Base-by-base conservation (phyloP, 345 rosid genomes). In the Turnera subulata region DNA sequence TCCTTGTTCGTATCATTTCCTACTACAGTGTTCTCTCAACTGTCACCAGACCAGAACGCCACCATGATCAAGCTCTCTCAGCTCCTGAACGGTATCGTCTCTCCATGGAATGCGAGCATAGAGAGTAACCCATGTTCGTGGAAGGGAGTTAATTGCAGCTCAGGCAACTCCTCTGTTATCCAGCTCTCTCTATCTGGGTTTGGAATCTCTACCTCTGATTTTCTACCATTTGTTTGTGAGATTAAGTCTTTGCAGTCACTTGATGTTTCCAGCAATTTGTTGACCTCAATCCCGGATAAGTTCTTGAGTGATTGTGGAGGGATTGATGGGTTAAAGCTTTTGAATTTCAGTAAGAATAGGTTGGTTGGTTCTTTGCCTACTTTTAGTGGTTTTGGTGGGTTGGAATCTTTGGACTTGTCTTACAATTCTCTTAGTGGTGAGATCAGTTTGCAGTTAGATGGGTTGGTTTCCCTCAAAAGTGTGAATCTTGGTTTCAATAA, bases 381-480 rank as follows among this genome's bases (percentile, higher is more conserved):
- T 66, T 84, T 88, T 58, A 25, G 26, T 24, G 71, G 71, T 16
- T 88, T 88, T 64, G 43, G 23, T 50, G 82, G 74, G 54, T 74
- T 88, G 48, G 80, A 81, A 53, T 48, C 11, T 51, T 68, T 91
- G 58, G 94, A 91, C 71, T 63, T 88, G 53, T 76, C 98, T 63
- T 14, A 50, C 66, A 88, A 91, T 77, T 0, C 0, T 3, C 32
- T 84, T 61, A 23, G 1, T 50, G 88, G 88, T 44, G 38, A 15
- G 26, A 58, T 82, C 42, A 48, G 45, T 56, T 64, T 45, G 2
- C 74, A 82, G 57, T 75, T 91, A 20, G 77, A 80, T 67, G 76
- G 47, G 17, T 62, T 91, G 46, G 69, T 46, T 70, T 62, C 62
- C n/a, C 80, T 91, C 52, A 70, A 35, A 65, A 75, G 50, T 11